phyloP scores from a whole-genome alignment of 805 yeast species.

The Schwanniomyces vanrijiae region DNA sequence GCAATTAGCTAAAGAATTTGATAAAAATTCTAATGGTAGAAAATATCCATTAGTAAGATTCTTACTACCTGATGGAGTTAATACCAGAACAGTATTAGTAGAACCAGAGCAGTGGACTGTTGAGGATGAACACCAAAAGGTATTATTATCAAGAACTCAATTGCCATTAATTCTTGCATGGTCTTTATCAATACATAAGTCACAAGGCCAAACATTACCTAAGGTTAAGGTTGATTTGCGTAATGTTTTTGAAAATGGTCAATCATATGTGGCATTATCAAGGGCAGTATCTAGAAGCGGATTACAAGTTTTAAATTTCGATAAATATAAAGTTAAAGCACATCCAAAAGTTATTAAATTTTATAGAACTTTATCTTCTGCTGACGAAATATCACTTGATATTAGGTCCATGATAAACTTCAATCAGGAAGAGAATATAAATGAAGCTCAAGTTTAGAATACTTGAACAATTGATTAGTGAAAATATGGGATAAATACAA shows the following conservation, averaged over 20 bases:
- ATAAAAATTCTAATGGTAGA: constrained; percentile 45
- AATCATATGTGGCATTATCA: constrained; percentile 92
- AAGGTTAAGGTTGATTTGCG: constrained; percentile 88
- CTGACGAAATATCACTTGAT: constrained; percentile 21
- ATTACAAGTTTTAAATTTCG: constrained; percentile 76
- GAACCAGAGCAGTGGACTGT: constrained; percentile 81
- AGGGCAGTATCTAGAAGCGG: constrained; percentile 86
- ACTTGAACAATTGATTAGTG: background rate
- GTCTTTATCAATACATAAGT: constrained; percentile 94
- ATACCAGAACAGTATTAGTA: constrained; percentile 69
- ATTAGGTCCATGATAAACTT: background rate
- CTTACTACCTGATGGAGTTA: constrained; percentile 63
- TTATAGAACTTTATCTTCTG: constrained; percentile 50
- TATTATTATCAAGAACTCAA: constrained; percentile 73
- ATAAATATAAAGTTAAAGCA: constrained; percentile 60
- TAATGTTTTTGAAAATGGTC: constrained; percentile 84
- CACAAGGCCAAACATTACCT: constrained; percentile 85
- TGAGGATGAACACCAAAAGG: constrained; percentile 69
- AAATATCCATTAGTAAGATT: constrained; percentile 78
- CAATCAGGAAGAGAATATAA: background rate
- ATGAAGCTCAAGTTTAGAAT: background rate
- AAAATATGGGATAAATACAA: background rate
- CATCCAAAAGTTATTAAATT: constrained; percentile 71
- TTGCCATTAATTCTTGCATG: constrained; percentile 91
- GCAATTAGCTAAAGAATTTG: constrained; percentile 41